phyloP scores from a whole-genome alignment of 306 rosid species.

The Carpinus viminea region DNA sequence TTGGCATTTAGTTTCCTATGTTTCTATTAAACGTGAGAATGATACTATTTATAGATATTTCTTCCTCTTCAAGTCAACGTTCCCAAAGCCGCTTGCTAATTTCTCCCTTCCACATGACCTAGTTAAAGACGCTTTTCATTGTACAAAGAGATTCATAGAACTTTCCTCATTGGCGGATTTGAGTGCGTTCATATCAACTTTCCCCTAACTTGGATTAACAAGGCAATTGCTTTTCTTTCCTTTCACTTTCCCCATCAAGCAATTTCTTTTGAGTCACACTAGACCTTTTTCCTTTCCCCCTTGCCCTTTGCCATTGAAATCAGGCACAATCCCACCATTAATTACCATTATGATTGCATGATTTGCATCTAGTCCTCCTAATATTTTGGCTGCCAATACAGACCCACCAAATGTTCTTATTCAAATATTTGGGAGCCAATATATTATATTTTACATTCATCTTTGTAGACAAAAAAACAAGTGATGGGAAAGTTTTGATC shows the following conservation, averaged over 20 bases:
- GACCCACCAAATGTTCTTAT: neutral
- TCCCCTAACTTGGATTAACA: neutral
- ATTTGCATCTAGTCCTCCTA: neutral
- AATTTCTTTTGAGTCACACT: neutral
- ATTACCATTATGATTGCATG: neutral
- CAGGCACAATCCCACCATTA: neutral
- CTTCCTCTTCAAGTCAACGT: too few species aligned
- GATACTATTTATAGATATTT: too few species aligned
- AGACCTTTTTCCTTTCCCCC: neutral
- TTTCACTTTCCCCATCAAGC: neutral
- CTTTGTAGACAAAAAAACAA: neutral
- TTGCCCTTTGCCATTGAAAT: neutral
- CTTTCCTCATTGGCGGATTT: too few species aligned
- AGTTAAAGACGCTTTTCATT: too few species aligned
- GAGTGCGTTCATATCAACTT: too few species aligned
- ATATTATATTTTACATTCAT: neutral
- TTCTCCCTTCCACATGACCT: too few species aligned
- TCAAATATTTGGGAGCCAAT: neutral
- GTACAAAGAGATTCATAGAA: too few species aligned
- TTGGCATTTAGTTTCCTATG: too few species aligned
- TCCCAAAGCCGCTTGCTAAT: too few species aligned
- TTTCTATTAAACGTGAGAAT: too few species aligned
- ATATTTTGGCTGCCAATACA: neutral
- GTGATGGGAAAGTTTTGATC: neutral
- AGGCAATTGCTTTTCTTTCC: neutral